These are phyloP conservation scores for Talaromyces sp. DNA, from an alignment of 2,329 filamentous ascomycete genomes.

Conservation along the genomic window DNA sequence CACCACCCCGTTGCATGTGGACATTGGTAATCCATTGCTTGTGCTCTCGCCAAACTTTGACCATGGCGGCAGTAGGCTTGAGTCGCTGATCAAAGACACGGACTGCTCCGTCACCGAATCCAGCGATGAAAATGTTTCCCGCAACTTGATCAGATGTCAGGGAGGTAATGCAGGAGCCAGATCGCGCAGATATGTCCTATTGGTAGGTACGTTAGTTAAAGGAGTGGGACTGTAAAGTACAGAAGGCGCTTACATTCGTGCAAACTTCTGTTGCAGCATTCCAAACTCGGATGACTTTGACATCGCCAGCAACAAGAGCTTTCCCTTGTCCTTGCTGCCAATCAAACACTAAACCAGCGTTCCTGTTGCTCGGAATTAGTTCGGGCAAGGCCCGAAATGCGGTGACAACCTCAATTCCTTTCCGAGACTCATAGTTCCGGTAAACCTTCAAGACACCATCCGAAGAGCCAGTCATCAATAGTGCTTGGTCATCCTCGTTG, in stretches of 20 bases:
- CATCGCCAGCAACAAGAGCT: slow-evolving; percentile 91
- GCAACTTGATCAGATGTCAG: slow-evolving; percentile 97
- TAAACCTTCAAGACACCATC: slow-evolving; percentile 93
- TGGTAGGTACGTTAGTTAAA: slow-evolving; percentile 3
- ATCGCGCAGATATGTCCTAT: slow-evolving; percentile 84
- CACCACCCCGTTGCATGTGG: slow-evolving; percentile 91
- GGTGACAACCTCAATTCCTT: slow-evolving; percentile 75
- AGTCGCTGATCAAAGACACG: slow-evolving; percentile 88
- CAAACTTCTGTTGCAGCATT: slow-evolving; percentile 91
- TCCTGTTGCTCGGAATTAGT: slow-evolving; percentile 87
- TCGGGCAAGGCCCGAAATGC: slow-evolving; percentile 89
- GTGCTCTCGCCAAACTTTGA: slow-evolving; percentile 95
- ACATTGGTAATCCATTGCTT: slow-evolving; percentile 93
- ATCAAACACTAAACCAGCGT: slow-evolving; percentile 93
- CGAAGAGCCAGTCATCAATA: slow-evolving; percentile 90
- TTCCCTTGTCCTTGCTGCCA: slow-evolving; percentile 98
- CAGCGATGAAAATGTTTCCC: slow-evolving; percentile 90
- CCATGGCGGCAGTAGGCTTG: slow-evolving; percentile 82
- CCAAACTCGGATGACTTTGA: slow-evolving; percentile 93
- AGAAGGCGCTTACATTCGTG: slow-evolving; percentile 51
- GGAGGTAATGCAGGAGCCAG: slow-evolving; percentile 90
- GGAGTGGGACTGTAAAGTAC: not conserved
- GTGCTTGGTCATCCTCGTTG: slow-evolving; percentile 94
- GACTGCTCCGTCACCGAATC: slow-evolving; percentile 91
- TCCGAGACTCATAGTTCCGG: slow-evolving; percentile 76